These are phyloP conservation scores for Backusella psychrophila DNA, from an alignment of 192 early-diverging fungal genomes.

Conservation along the genomic window DNA sequence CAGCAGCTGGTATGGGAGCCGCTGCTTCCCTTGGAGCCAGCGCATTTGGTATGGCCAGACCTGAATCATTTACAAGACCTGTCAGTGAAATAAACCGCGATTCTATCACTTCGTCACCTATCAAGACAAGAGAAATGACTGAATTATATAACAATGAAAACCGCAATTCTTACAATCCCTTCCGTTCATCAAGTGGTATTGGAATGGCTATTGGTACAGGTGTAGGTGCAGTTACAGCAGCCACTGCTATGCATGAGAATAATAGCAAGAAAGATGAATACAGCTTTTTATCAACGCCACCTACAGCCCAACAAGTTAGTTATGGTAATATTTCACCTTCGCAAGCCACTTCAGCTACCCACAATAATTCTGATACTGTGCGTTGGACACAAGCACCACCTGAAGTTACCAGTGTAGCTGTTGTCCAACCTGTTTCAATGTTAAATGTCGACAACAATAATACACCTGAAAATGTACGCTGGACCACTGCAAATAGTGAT, in stretches of 20 bases:
- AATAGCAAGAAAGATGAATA: not conserved
- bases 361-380: not conserved
- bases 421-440: constrained; percentile 2
- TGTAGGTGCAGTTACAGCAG: not conserved
- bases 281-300: not conserved
- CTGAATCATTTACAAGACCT: constrained; percentile 9
- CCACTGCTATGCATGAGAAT: not conserved
- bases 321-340: not conserved
- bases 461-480: not conserved
- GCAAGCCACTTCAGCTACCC: not conserved
- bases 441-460: not conserved
- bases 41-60: not conserved
- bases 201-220: not conserved
- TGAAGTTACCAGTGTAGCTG: not conserved
- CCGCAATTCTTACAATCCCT: not conserved
- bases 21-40: not conserved
- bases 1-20: not conserved
- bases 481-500: constrained; percentile 7
- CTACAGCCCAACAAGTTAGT: not conserved
- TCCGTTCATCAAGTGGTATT: not conserved
- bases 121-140: not conserved
- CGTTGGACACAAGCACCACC: not conserved
- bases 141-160: not conserved
- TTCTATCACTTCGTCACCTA: not conserved
- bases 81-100: constrained; percentile 11